These are phyloP conservation scores for Penicillium sp. DNA, from an alignment of 2,329 filamentous ascomycete species.

Conservation along the genomic window DNA sequence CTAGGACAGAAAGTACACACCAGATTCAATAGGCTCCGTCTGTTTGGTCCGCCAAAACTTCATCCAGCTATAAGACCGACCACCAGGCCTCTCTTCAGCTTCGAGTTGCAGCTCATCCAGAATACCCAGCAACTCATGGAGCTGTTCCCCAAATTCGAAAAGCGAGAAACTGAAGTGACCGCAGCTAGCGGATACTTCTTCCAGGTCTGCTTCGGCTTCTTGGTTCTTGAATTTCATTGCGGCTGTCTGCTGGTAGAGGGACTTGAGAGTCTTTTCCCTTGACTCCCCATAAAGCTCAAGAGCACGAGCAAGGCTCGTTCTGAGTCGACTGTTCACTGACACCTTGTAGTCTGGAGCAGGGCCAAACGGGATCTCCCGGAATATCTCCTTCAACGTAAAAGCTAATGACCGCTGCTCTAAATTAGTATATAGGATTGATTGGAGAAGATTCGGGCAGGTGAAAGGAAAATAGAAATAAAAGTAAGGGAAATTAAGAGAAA, in stretches of 20 bases:
- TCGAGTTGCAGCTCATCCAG: slow-evolving; percentile 75
- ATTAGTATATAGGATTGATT: slow-evolving; percentile 2
- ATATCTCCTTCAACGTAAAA: slow-evolving; percentile 80
- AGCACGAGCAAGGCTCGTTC: slow-evolving; percentile 72
- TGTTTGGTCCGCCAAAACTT: slow-evolving; percentile 61
- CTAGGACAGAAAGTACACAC: slow-evolving; percentile 9
- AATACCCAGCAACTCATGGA: slow-evolving; percentile 74
- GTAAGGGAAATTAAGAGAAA: no score
- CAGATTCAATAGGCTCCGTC: slow-evolving; percentile 9
- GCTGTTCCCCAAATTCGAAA: slow-evolving; percentile 84
- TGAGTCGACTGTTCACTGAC: slow-evolving; percentile 71
- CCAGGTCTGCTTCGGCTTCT: slow-evolving; percentile 82
- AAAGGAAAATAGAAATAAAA: no score
- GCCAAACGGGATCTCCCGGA: slow-evolving; percentile 80
- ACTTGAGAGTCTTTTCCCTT: slow-evolving; percentile 67
- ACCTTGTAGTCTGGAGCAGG: slow-evolving; percentile 63
- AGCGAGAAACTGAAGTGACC: slow-evolving; percentile 93
- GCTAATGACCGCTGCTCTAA: slow-evolving; percentile 69
- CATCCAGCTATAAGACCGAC: slow-evolving; percentile 77
- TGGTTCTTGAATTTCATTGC: slow-evolving; percentile 60
- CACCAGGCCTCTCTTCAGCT: slow-evolving; percentile 56
- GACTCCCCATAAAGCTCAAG: slow-evolving; percentile 72
- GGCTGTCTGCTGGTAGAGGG: slow-evolving; percentile 75
- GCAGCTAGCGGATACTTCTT: slow-evolving; percentile 96
- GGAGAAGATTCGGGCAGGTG: background rate